Evolutionary conservation across 768 basidiomycete genomes (phyloP).

Genomic region (Termitomyces heimii): DNA sequence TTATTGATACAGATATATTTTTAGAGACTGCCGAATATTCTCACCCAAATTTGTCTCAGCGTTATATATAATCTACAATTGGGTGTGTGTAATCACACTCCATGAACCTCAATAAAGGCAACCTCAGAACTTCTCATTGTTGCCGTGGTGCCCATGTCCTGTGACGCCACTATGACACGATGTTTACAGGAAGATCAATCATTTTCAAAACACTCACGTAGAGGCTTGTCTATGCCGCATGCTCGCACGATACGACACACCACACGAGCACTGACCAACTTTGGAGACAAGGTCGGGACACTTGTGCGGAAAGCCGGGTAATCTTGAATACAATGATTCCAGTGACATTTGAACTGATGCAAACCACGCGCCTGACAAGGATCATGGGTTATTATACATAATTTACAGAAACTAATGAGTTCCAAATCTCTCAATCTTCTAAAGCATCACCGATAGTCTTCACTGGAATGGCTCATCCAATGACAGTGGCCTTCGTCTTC

Average conservation of each 20-base stretch:
- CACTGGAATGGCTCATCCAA: constrained; percentile 16
- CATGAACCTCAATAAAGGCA: no score
- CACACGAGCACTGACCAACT: not conserved
- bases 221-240: not conserved
- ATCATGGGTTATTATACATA: not conserved
- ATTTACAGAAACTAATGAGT: not conserved
- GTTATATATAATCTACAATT: not conserved
- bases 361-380: not conserved
- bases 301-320: not conserved
- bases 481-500: constrained; percentile 34
- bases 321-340: not conserved
- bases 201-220: not conserved
- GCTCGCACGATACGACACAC: not conserved
- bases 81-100: not conserved
- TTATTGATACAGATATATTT: not conserved
- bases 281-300: not conserved
- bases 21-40: not conserved
- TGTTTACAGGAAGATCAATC: not conserved
- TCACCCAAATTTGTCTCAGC: not conserved
- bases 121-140: not conserved
- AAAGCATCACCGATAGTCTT: not conserved
- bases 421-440: not conserved
- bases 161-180: not conserved
- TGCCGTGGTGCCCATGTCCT: not conserved
- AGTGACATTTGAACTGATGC: not conserved